Evolutionary conservation across 139 green algal genomes (phyloP).

Genomic region (Chlorella sp.): DNA sequence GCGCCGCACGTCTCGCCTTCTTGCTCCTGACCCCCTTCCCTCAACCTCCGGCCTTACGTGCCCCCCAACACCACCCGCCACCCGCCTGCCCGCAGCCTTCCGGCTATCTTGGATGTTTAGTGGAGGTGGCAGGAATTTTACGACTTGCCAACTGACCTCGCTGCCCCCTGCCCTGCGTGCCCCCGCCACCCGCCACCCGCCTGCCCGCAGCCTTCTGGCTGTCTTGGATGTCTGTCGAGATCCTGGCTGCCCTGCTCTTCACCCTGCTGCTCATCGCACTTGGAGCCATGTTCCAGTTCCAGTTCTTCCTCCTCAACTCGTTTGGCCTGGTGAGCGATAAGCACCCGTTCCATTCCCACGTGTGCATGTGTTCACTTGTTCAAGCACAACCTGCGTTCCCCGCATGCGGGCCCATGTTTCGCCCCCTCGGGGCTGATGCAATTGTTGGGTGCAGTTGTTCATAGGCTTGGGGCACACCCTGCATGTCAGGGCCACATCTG

Average conservation of each 20-base stretch:
- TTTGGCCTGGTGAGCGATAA: conserved; percentile 69
- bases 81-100: neutral
- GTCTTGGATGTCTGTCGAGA: conserved; percentile 76
- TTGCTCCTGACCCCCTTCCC: neutral
- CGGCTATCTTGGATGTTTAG: neutral
- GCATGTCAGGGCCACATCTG: too few relatives aligned
- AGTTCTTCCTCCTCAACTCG: conserved; percentile 90
- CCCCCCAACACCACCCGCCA: too few relatives aligned
- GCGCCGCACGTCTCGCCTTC: neutral
- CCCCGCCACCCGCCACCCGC: too few relatives aligned
- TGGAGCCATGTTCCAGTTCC: conserved; percentile 84
- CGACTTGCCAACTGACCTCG: neutral
- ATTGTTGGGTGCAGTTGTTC: too few relatives aligned
- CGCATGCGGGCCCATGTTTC: too few relatives aligned
- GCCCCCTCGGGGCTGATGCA: too few relatives aligned
- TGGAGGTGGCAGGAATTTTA: neutral
- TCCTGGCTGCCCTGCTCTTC: conserved; percentile 55
- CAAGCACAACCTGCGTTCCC: neutral
- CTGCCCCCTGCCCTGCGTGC: neutral
- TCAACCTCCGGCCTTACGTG: neutral
- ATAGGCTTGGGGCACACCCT: too few relatives aligned
- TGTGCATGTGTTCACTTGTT: neutral
- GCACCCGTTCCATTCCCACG: too few relatives aligned
- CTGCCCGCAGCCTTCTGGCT: conserved; percentile 80
- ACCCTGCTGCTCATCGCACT: conserved; percentile 83